Evolutionary conservation across 75 land plant species (phyloP).

Genomic region (Chamaecyparis obtusa): DNA sequence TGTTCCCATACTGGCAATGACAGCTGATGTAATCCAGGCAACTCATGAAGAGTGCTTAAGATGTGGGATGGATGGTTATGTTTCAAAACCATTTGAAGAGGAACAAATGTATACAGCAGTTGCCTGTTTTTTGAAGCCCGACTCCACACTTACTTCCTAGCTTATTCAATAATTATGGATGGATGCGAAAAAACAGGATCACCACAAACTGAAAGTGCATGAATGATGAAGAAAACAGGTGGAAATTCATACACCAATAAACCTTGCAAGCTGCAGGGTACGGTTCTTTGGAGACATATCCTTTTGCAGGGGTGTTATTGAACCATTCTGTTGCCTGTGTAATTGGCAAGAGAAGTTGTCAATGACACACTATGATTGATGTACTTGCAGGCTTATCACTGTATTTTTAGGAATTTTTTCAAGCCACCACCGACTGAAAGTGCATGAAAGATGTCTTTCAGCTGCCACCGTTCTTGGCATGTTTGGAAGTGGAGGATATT

Average conservation of each 20-base stretch:
- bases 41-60: slow-evolving; percentile 76
- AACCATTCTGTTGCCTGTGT: neutral
- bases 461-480: neutral
- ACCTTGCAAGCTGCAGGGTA: neutral
- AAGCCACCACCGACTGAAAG: neutral
- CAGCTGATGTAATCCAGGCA: slow-evolving; percentile 94
- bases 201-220: neutral
- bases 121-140: slow-evolving; percentile 39
- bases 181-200: neutral
- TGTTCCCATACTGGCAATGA: slow-evolving; percentile 89
- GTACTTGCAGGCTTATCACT: neutral
- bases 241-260: neutral
- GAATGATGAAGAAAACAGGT: neutral
- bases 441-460: neutral
- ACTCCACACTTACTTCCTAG: slow-evolving; percentile 18
- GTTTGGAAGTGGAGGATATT: neutral
- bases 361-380: neutral
- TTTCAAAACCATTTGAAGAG: slow-evolving; percentile 89
- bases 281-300: neutral
- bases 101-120: slow-evolving; percentile 75
- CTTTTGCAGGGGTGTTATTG: neutral
- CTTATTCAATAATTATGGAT: neutral
- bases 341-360: neutral
- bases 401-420: neutral
- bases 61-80: slow-evolving; percentile 94